These are phyloP conservation scores for Anastatica hierochuntica DNA, from an alignment of 345 rosid genomes.

Conservation along the genomic window DNA sequence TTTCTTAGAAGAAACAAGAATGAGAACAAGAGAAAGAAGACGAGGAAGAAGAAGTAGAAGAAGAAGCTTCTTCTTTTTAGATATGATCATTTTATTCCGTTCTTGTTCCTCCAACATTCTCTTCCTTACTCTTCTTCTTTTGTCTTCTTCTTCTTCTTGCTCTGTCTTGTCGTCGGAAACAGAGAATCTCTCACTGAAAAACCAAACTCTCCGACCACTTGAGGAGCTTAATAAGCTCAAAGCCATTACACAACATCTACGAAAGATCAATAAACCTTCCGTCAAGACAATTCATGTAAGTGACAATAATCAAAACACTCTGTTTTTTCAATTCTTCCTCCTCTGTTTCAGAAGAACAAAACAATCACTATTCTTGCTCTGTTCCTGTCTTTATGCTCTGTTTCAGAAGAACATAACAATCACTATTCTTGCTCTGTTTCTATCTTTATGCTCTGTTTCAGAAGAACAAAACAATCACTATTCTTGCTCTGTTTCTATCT, in stretches of 20 bases:
- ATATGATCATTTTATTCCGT: constrained; percentile 31
- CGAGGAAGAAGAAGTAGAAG: constrained; percentile 33
- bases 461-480: neutral
- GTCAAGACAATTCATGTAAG: constrained; percentile 76
- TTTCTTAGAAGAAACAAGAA: constrained; percentile 20
- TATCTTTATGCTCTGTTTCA: constrained; percentile 1
- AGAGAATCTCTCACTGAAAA: constrained; percentile 23
- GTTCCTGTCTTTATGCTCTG: neutral
- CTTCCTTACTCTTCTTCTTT: constrained; percentile 18
- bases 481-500: too few relatives aligned
- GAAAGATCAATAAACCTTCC: constrained; percentile 78
- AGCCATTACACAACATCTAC: constrained; percentile 46
- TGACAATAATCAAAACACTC: neutral
- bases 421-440: neutral
- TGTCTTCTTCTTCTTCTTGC: constrained; percentile 30
- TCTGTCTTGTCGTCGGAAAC: constrained; percentile 39
- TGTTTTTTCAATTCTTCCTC: neutral
- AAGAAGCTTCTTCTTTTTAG: constrained; percentile 26
- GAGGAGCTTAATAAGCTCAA: constrained; percentile 53
- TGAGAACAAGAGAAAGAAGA: constrained; percentile 26
- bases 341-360: neutral
- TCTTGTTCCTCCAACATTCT: constrained; percentile 33
- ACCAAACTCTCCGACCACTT: constrained; percentile 57
- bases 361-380: neutral
- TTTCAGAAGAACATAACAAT: neutral